Evolutionary conservation across 352 stramenopile species (phyloP), one percentile per base, ranked within the genome.

Genomic region (Globisporangium okanoganense): DNA sequence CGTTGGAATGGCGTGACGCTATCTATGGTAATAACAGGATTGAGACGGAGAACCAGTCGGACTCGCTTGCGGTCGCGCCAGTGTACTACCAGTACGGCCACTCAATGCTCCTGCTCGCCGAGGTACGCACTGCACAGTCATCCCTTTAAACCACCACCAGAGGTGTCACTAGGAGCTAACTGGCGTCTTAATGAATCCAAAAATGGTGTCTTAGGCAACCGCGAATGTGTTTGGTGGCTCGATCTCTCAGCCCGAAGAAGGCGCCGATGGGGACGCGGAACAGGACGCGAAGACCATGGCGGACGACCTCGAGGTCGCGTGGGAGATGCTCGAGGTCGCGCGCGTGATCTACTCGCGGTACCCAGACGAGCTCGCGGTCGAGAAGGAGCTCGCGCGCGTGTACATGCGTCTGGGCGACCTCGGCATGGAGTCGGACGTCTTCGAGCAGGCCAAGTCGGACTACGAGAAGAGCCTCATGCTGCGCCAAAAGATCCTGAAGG

Each of bases 21-120:
- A 12, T 10, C n/a, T 25, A 16, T 61, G 38, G 12, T 24, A 20
- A 24, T 24, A 20, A 24, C 40, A 85, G 76, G 75, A 74, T 79
- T 58, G 85, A 95, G 63, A 73, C 71, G 7, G 82, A 95, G 69
- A 68, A 86, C 48, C 75, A 90, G 48, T 64, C 70, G 24, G 85
- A 95, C 56, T 80, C 79, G 58, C 66, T 95, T 18, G 68, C 61
- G 1, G 70, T 88, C 2, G 82, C 82, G 14, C 82, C 82, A 3
- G 78, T 90, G 27, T 95, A 94, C 63, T 92, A 94, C 61, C 77
- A 92, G 62, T 94, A 95, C 58, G 86, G 86, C 43, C 80, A 95
- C 65, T 75, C 86, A 27, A 65, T 95, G 61, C 70, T 95, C 35
- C 80, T 77, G 62, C 71, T 93, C 12, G 76, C 76, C 2, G 86